phyloP scores from a whole-genome alignment of 768 basidiomycete genomes.

The Serendipita sp. region DNA sequence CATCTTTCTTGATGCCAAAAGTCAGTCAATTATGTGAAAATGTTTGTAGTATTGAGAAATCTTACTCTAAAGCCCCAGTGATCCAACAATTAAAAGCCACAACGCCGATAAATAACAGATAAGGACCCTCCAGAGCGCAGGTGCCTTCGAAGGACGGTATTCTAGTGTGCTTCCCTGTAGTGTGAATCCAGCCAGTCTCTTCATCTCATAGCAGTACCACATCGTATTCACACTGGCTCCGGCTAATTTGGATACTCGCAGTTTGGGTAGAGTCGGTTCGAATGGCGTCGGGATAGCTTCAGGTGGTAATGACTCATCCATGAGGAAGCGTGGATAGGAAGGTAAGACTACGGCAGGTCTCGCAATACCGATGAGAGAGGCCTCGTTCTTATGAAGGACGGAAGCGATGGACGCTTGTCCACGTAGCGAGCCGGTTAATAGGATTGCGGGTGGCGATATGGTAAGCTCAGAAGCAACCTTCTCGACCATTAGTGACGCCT shows the following conservation, averaged over 20 bases:
- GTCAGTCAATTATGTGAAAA: too few relatives aligned
- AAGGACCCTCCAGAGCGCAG: not conserved
- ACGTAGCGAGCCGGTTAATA: constrained; percentile 68
- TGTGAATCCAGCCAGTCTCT: constrained; percentile 24
- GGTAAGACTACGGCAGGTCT: constrained; percentile 49
- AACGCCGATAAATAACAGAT: not conserved
- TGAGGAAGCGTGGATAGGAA: constrained; percentile 31
- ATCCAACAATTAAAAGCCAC: not conserved
- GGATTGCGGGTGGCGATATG: constrained; percentile 35
- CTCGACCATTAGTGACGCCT: constrained; percentile 31
- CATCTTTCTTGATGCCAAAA: too few relatives aligned
- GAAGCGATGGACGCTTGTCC: constrained; percentile 37
- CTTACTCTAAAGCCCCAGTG: too few relatives aligned
- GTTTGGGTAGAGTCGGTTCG: constrained; percentile 4
- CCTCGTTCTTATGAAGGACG: constrained; percentile 37
- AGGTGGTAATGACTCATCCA: constrained; percentile 6
- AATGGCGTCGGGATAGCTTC: constrained; percentile 1
- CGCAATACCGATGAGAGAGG: constrained; percentile 65
- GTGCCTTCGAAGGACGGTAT: not conserved
- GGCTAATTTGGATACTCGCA: constrained; percentile 32
- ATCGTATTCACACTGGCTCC: constrained; percentile 47
- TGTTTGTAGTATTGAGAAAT: too few relatives aligned
- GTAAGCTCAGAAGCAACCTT: constrained; percentile 13
- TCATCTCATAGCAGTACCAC: constrained; percentile 51
- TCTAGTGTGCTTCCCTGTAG: too few relatives aligned